Base-by-base conservation (phyloP, 306 rosid genomes). In the Fragaria iinumae region DNA sequence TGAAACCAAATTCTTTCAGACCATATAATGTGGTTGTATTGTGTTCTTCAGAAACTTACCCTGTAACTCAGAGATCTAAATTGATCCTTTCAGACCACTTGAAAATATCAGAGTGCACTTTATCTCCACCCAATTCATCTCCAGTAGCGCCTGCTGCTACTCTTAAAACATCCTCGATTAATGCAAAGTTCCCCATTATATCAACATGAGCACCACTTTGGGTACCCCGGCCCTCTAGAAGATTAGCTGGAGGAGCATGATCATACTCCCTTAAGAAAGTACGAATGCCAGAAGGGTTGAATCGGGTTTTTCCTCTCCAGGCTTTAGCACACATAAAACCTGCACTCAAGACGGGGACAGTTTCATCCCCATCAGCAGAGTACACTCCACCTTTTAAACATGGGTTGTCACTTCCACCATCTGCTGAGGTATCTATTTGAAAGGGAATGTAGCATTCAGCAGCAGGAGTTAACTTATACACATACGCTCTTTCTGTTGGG, bases 171-270 rank as follows among this genome's bases (percentile, higher is more conserved):
- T 91, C 97, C 83, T 91, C 94, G 44, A 91, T 83, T 43, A 91
- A 86, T 36, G 97, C 97, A 75, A 91, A 91, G 80, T 91, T 91
- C 23, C 97, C 97, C 91, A 91, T 77, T 81, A 91, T 91, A 79
- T 88, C 97, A 71, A 91, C 97, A 81, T 91, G 97, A 67, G 92
- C 92, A 8, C 94, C 97, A 59, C 97, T 91, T 71, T 91, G 97
- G 57, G 97, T 88, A 79, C 97, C 97, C 50, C 97, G 89, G 14
- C 97, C 97, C 85, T 91, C 97, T 64, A 91, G 85, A 82, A 91
- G 90, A 87, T 88, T 89, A 71, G 97, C 90, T 9, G 97, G 97
- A 67, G 94, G 97, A 67, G 94, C 91, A 80, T 91, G 97, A 79
- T 89, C 91, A 12, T 91, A 91, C 77, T 91, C 97, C 84, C 91